Conservation (phyloP, 345 rosid genomes). For the Arabidopsis thaliana region DNA sequence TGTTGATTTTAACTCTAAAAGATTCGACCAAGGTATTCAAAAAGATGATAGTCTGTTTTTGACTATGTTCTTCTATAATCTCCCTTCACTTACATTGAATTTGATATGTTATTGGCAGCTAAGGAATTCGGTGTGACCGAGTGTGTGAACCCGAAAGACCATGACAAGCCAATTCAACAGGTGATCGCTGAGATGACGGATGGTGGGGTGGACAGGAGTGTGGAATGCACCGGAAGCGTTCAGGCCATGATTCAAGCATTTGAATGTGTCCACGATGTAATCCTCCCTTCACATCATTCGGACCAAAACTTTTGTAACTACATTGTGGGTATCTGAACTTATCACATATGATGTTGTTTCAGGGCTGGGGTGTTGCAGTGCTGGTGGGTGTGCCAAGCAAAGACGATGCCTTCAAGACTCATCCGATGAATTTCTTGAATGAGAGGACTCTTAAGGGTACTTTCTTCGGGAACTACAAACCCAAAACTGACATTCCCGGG, state of each 20-base stretch:
- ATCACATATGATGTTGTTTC: conserved; percentile 14
- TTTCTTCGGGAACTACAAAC: conserved; percentile 72
- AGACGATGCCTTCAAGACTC: conserved; percentile 66
- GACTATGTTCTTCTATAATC: conserved; percentile 8
- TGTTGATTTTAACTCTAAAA: conserved; percentile 68
- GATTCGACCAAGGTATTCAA: conserved; percentile 53
- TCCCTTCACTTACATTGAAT: conserved; percentile 8
- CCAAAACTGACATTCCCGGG: conserved; percentile 64
- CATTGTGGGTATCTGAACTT: neutral
- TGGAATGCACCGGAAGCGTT: conserved; percentile 77
- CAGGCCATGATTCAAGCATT: conserved; percentile 87
- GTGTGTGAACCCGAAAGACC: conserved; percentile 70
- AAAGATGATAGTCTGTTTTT: neutral
- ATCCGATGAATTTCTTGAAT: conserved; percentile 61
- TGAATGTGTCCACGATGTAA: conserved; percentile 88
- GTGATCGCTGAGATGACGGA: conserved; percentile 77
- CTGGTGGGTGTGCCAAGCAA: conserved; percentile 71
- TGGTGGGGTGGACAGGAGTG: conserved; percentile 85
- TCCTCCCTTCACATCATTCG: neutral
- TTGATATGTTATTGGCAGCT: conserved; percentile 50
- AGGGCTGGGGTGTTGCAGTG: conserved; percentile 88
- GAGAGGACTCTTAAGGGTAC: conserved; percentile 78
- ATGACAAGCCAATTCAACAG: conserved; percentile 73
- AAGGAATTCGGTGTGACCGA: conserved; percentile 71
- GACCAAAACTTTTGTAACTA: neutral